Evolutionary conservation across 2,329 filamentous ascomycete genomes (phyloP).

Genomic region (Amauroascus niger): DNA sequence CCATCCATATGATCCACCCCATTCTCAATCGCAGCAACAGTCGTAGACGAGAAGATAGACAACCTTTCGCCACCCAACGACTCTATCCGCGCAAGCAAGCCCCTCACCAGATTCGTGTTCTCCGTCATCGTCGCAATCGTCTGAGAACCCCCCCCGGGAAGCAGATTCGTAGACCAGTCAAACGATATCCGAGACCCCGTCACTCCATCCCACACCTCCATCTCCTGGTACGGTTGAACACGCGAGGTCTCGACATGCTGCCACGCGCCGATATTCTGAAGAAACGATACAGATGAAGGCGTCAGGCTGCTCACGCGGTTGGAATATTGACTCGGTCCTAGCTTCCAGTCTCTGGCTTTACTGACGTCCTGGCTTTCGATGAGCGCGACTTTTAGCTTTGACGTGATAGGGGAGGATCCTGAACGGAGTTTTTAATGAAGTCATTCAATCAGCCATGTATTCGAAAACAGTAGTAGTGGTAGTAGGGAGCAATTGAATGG

Average conservation of each 20-base stretch:
- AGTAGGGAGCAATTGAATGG: not conserved
- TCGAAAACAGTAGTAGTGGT: not conserved
- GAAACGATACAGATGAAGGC: slow-evolving; percentile 71
- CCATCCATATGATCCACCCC: slow-evolving; percentile 58
- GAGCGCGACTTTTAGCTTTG: slow-evolving; percentile 71
- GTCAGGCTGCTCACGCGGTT: slow-evolving; percentile 95
- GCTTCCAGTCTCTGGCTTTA: slow-evolving; percentile 56
- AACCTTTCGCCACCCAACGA: slow-evolving; percentile 52
- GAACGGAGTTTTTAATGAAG: slow-evolving; percentile 2
- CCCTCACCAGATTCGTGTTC: slow-evolving; percentile 79
- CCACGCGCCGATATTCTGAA: slow-evolving; percentile 81
- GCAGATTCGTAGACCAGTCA: slow-evolving; percentile 50
- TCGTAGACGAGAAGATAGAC: slow-evolving; percentile 63
- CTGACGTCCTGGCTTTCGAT: slow-evolving; percentile 80
- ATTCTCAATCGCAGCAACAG: slow-evolving; percentile 67
- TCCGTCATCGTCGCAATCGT: slow-evolving; percentile 95
- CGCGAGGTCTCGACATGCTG: slow-evolving; percentile 59
- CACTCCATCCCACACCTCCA: slow-evolving; percentile 98
- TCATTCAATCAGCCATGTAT: not conserved
- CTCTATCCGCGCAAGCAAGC: slow-evolving; percentile 60
- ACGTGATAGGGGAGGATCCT: slow-evolving; percentile 68
- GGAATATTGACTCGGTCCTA: slow-evolving; percentile 62
- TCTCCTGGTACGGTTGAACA: slow-evolving; percentile 81
- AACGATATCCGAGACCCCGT: slow-evolving; percentile 82
- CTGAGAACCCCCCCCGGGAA: slow-evolving; percentile 35